Percentiles rank a stretch among this genome's conserved stretches.
Conservation (phyloP, 129 eudicot genomes). For the Gnaphalium uliginosum region DNA sequence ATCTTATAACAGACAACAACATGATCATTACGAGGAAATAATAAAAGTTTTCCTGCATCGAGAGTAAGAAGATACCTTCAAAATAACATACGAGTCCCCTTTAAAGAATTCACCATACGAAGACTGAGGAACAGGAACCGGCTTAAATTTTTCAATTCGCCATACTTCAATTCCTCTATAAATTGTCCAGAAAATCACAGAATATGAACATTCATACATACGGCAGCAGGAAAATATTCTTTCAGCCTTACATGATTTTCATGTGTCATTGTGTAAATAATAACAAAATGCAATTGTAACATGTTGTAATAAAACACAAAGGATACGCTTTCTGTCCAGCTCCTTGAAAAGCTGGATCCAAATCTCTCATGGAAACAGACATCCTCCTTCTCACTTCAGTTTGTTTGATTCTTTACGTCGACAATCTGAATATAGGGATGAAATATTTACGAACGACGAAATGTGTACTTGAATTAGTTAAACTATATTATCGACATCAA, state of each 20-base stretch:
- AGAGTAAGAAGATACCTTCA: background rate
- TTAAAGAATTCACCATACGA: background rate
- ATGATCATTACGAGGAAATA: background rate
- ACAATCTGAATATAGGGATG: background rate
- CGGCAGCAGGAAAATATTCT: background rate
- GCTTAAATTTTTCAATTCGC: constrained; percentile 7
- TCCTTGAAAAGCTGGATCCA: constrained; percentile 18
- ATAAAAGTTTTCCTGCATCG: background rate
- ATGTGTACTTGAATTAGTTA: background rate
- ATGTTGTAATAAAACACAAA: background rate
- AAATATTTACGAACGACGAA: background rate
- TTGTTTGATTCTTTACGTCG: background rate
- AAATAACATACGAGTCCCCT: constrained; percentile 14
- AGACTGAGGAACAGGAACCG: constrained; percentile 6
- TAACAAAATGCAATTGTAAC: background rate
- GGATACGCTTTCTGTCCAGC: constrained; percentile 19
- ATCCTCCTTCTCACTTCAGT: background rate
- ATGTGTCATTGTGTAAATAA: background rate
- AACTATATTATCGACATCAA: background rate
- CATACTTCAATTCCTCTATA: constrained; percentile 7
- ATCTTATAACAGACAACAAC: background rate
- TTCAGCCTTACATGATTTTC: background rate
- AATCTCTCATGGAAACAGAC: constrained; percentile 11
- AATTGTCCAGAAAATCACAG: background rate
- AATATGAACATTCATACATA: background rate